phyloP scores from a whole-genome alignment of 345 rosid genomes.

The Euphorbia pulcherrima region DNA sequence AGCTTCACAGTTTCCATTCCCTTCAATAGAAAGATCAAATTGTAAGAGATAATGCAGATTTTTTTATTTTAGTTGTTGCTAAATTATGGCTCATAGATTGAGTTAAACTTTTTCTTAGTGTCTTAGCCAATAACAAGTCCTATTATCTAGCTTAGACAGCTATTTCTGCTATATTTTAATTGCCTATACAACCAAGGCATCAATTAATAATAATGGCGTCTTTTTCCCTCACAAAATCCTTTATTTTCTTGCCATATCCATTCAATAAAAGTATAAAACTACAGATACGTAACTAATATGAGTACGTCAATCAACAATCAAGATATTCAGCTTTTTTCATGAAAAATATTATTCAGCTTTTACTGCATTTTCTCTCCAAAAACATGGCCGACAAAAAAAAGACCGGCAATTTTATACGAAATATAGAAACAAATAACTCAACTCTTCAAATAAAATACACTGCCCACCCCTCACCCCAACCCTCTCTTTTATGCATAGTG shows the following conservation, averaged over 20 bases:
- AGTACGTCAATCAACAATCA: slow-evolving; percentile 16
- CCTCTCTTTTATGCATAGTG: neutral
- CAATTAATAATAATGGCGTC: too few relatives aligned
- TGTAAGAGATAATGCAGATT: too few relatives aligned
- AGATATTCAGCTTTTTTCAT: neutral
- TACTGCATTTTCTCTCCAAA: neutral
- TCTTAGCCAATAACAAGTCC: too few relatives aligned
- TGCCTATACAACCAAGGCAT: too few relatives aligned
- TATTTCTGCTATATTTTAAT: too few relatives aligned
- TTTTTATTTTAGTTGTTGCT: too few relatives aligned
- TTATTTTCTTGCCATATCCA: too few relatives aligned
- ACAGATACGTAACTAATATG: slow-evolving; percentile 54
- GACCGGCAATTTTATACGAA: neutral
- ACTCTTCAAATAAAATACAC: neutral
- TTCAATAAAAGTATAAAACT: too few relatives aligned
- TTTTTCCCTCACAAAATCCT: too few relatives aligned
- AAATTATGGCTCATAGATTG: too few relatives aligned
- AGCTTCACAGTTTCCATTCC: slow-evolving; percentile 50
- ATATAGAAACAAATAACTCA: neutral
- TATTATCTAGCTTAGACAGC: too few relatives aligned
- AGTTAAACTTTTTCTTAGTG: too few relatives aligned
- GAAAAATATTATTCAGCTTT: neutral
- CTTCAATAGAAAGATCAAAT: slow-evolving; percentile 56
- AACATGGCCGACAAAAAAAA: neutral
- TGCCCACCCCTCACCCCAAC: neutral